Conservation (phyloP, 192 early-diverging fungal genomes). For the Irineochytrium annulatum region DNA sequence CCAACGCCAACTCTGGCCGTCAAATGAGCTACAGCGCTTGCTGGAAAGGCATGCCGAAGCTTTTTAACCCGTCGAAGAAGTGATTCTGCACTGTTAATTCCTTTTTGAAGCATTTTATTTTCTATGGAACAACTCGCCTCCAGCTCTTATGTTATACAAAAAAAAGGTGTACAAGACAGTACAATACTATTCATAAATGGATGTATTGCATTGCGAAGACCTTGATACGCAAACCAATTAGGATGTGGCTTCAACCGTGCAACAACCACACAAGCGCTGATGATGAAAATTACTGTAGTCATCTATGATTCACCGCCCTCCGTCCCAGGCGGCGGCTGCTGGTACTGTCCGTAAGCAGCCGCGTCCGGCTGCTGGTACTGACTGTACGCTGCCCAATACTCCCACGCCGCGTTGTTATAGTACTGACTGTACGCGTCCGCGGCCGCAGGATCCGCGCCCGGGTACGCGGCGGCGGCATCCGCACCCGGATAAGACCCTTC, state of each 20-base stretch:
- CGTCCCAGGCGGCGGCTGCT: not conserved
- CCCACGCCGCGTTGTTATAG: not conserved
- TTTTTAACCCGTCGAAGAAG: slow-evolving; percentile 39
- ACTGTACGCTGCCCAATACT: not conserved
- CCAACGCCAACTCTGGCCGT: slow-evolving; percentile 59
- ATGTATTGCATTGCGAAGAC: no score
- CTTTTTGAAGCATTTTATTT: no score
- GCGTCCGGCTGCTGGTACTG: slow-evolving; percentile 1
- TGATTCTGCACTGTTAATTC: no score
- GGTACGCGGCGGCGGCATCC: not conserved
- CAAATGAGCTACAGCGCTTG: slow-evolving; percentile 84
- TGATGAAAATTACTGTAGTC: no score
- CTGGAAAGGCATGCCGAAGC: slow-evolving; percentile 68
- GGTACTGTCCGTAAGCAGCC: no score
- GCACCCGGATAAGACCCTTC: not conserved
- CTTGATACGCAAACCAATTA: no score
- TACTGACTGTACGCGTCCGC: not conserved
- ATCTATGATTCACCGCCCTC: not conserved
- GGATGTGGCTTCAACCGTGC: no score
- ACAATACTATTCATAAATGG: no score
- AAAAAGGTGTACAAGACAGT: no score
- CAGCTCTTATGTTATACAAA: no score
- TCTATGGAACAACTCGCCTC: no score
- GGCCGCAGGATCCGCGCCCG: not conserved
- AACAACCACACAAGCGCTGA: no score